Base-by-base conservation (phyloP, 352 stramenopile species). In the Paralagenidium karlingii region DNA sequence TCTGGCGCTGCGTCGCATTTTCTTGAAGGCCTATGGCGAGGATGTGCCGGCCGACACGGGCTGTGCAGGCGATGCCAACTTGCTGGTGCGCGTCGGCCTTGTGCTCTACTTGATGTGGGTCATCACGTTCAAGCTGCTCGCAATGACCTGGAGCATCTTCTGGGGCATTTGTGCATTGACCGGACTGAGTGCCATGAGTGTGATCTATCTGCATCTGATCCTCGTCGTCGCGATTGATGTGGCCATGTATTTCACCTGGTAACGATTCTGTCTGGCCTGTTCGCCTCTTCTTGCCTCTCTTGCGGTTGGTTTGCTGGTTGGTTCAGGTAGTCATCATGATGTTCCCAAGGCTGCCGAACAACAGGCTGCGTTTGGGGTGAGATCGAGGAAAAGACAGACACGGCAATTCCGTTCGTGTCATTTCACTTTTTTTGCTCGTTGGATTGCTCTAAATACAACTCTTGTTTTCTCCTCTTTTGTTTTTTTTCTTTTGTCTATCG, bases 201-300 rank as follows among this genome's bases (percentile, higher is more conserved):
- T 77, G 58, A 49, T 59, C 37, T 43, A 78, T 43, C 60, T 83
- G 24, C 60, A 55, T 34, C 40, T 80, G 34, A 33, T 79, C 31
- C 47, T 65, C 31, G 60, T 58, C 7, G 20, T 82, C 20, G 69
- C 43, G 20, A 55, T 76, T 18, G 73, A 86, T 51, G 55, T 49
- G 28, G 53, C 81, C 59, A 83, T 86, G 73, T 86, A 74, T 51
- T 73, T 82, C 58, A 83, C 73, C 33, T 86, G 73, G 50, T 86
- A 75, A 62, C 30, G 16, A 36, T 36, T 36, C n/a, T n/a, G n/a
- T n/a, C n/a, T n/a, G n/a, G n/a, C n/a, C n/a, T n/a, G n/a, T n/a
- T n/a, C n/a, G n/a, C n/a, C n/a, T n/a, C n/a, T n/a, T n/a, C n/a
- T n/a, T n/a, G n/a, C n/a, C n/a, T n/a, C n/a, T n/a, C n/a, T n/a